Percentiles rank a stretch among this genome's conserved stretches.
Evolutionary conservation across 352 stramenopile genomes (phyloP).

Genomic region (Globisporangium lucens): DNA sequence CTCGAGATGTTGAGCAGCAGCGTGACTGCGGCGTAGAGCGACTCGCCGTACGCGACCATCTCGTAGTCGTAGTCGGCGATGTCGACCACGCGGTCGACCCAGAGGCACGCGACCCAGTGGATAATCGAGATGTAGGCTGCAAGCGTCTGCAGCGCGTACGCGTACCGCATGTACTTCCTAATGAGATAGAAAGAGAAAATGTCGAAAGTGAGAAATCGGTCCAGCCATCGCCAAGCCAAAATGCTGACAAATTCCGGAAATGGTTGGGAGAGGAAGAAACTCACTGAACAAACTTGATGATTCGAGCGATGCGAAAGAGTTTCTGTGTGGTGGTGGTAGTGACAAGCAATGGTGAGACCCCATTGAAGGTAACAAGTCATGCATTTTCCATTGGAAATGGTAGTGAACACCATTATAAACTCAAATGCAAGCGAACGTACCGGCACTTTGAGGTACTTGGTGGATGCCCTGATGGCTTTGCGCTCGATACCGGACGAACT

Average conservation of each 20-base stretch:
- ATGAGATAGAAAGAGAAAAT: not conserved
- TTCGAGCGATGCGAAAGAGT: constrained; percentile 54
- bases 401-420: no score
- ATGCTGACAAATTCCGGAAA: not conserved
- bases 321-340: constrained; percentile 30
- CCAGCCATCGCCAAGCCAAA: not conserved
- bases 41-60: constrained; percentile 44
- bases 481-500: constrained; percentile 38
- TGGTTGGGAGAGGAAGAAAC: not conserved
- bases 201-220: not conserved
- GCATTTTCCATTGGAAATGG: not conserved
- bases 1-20: constrained; percentile 52
- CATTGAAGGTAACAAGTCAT: no score
- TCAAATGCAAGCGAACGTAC: constrained; percentile 21
- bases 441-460: constrained; percentile 64
- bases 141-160: constrained; percentile 53
- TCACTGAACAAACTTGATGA: constrained; percentile 70
- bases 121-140: constrained; percentile 53
- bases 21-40: constrained; percentile 40
- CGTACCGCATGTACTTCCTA: constrained; percentile 67
- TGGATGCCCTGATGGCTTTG: constrained; percentile 57
- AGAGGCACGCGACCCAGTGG: constrained; percentile 62
- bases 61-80: constrained; percentile 27
- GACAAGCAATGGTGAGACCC: not conserved
- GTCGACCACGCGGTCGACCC: constrained; percentile 34